Conservation (phyloP, 1,284 basidiomycete species). For the Ceratobasidium sp. region DNA sequence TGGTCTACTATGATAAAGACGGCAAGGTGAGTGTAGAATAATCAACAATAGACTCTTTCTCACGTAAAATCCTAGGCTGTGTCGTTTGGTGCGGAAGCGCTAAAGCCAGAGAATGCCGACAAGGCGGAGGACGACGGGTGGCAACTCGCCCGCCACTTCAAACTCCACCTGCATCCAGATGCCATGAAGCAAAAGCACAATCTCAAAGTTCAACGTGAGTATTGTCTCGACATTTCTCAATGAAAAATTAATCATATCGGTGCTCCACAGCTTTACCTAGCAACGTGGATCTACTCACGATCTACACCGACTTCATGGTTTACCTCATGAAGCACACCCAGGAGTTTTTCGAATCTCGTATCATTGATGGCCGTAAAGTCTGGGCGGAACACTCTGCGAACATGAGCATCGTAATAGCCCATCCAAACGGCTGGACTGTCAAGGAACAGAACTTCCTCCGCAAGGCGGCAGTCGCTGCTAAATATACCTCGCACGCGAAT, state of each 20-base stretch:
- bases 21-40: constrained; percentile 12
- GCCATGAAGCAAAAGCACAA: constrained; percentile 26
- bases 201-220: constrained; percentile 25
- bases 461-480: constrained; percentile 37
- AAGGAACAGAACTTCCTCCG: constrained; percentile 45
- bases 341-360: constrained; percentile 38
- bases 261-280: constrained; percentile 10
- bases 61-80: constrained; percentile 19
- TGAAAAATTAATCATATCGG: background rate
- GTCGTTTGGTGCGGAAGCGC: constrained; percentile 41
- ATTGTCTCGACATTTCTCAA: too few relatives aligned
- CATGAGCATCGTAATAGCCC: constrained; percentile 40
- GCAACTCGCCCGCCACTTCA: constrained; percentile 44
- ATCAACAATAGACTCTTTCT: background rate
- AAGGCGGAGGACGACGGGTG: constrained; percentile 35
- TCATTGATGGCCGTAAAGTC: constrained; percentile 25
- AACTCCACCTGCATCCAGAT: constrained; percentile 45
- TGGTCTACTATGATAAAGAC: constrained; percentile 39
- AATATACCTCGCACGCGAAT: constrained; percentile 21
- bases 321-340: constrained; percentile 43
- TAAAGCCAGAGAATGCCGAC: constrained; percentile 3
- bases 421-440: constrained; percentile 45
- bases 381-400: constrained; percentile 23
- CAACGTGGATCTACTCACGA: constrained; percentile 3
- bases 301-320: constrained; percentile 45